These are phyloP conservation scores for Cercospora zeina DNA, from an alignment of 2,329 filamentous ascomycete species.

Conservation along the genomic window DNA sequence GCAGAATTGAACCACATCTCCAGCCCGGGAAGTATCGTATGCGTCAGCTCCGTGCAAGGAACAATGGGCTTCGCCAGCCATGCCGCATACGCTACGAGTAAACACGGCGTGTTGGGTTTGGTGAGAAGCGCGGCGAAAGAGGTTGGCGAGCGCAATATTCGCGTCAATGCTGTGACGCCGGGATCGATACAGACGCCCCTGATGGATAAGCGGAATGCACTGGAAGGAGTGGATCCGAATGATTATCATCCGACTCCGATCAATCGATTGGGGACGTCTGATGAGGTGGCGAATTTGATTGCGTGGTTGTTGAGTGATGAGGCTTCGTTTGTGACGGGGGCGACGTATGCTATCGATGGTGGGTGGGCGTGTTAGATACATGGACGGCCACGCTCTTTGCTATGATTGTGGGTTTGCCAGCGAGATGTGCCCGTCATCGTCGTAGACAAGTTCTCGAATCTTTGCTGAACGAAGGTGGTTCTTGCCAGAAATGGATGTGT, in stretches of 20 bases:
- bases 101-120: constrained; percentile 35
- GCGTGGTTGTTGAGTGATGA: constrained; percentile 52
- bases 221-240: constrained; percentile 32
- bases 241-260: constrained; percentile 30
- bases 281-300: constrained; percentile 42
- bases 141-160: constrained; percentile 32
- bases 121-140: constrained; percentile 37
- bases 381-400: background rate
- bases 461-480: constrained; percentile 73
- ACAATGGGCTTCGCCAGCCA: constrained; percentile 37
- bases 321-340: constrained; percentile 51
- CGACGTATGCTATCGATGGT: constrained; percentile 52
- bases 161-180: constrained; percentile 38
- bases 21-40: constrained; percentile 58
- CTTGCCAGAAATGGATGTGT: constrained; percentile 66
- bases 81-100: constrained; percentile 35
- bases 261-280: constrained; percentile 30
- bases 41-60: constrained; percentile 47
- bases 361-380: constrained; percentile 37
- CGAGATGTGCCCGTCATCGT: constrained; percentile 62
- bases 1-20: constrained; percentile 51
- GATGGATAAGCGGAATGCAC: constrained; percentile 37
- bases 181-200: constrained; percentile 35
- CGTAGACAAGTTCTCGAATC: constrained; percentile 72
- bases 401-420: constrained; percentile 35